phyloP scores from a whole-genome alignment of 306 rosid species.

The Dalbergia cultrata region DNA sequence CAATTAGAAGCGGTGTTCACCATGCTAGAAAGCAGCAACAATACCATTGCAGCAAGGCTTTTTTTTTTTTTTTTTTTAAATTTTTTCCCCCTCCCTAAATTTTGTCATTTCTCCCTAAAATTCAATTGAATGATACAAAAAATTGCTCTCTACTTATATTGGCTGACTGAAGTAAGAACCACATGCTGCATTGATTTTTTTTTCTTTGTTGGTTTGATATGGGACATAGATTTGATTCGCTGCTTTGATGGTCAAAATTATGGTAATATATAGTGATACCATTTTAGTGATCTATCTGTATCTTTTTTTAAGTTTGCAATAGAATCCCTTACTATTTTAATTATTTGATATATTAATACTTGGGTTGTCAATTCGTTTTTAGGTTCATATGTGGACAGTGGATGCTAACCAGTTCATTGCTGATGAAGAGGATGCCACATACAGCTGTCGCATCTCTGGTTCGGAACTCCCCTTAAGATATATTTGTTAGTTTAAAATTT shows the following conservation, averaged over 20 bases:
- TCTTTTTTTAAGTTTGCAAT: not conserved
- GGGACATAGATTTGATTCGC: conserved; percentile 21
- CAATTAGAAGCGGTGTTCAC: not conserved
- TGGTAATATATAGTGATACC: conserved; percentile 21
- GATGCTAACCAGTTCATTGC: conserved; percentile 89
- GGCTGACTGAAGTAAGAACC: not conserved
- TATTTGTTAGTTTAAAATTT: conserved; percentile 17
- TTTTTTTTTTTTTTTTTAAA: not conserved
- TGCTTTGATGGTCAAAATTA: not conserved
- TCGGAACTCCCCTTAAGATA: conserved; percentile 28
- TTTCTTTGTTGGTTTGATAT: conserved; percentile 17
- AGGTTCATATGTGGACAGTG: conserved; percentile 84
- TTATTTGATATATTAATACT: conserved; percentile 7
- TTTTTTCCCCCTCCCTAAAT: not conserved
- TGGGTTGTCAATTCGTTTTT: conserved; percentile 24
- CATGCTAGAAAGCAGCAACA: not conserved
- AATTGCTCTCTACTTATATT: conserved; percentile 4
- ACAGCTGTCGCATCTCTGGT: conserved; percentile 94
- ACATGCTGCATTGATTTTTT: not conserved
- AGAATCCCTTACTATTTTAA: not conserved
- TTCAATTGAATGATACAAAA: not conserved
- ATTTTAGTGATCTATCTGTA: conserved; percentile 27
- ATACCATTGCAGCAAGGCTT: not conserved
- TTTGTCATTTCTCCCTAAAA: too few species aligned
- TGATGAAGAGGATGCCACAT: conserved; percentile 89